These are phyloP conservation scores for Ophiostoma quercus DNA, from an alignment of 2,329 filamentous ascomycete genomes.

Conservation along the genomic window DNA sequence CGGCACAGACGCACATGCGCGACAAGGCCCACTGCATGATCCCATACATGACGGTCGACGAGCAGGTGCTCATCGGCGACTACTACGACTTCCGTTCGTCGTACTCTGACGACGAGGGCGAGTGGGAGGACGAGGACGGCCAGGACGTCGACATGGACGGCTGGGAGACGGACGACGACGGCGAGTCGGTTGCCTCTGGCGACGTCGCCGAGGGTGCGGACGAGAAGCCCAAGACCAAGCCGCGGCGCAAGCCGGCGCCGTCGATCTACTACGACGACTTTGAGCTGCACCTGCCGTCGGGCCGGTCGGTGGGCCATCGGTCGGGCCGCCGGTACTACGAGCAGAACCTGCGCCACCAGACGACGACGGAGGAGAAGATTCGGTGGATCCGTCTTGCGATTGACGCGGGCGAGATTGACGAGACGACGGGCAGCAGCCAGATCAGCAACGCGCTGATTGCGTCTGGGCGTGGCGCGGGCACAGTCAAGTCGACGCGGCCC, in stretches of 20 bases:
- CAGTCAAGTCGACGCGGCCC: conserved; percentile 20
- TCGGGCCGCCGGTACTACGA: conserved; percentile 83
- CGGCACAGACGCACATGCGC: conserved; percentile 92
- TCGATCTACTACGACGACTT: conserved; percentile 88
- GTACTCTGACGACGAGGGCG: conserved; percentile 67
- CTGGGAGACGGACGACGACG: conserved; percentile 92
- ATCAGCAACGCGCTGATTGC: conserved; percentile 11
- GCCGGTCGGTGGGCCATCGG: conserved; percentile 82
- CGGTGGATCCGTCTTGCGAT: conserved; percentile 26
- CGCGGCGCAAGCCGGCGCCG: conserved; percentile 52
- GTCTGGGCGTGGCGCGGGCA: background rate
- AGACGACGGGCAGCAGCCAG: background rate
- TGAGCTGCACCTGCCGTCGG: conserved; percentile 87
- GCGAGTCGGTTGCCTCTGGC: conserved; percentile 80
- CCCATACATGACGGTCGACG: conserved; percentile 78
- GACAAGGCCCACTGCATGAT: conserved; percentile 97
- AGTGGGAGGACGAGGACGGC: conserved; percentile 49
- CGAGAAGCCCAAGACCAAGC: conserved; percentile 48
- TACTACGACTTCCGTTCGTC: conserved; percentile 97
- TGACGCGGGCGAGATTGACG: conserved; percentile 23
- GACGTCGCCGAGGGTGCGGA: conserved; percentile 70
- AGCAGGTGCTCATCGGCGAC: conserved; percentile 90
- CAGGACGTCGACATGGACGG: conserved; percentile 53
- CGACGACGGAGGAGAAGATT: conserved; percentile 61
- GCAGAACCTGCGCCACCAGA: conserved; percentile 85